Evolutionary conservation across 2,329 filamentous ascomycete genomes (phyloP).

Genomic region (Juglanconis oblonga): DNA sequence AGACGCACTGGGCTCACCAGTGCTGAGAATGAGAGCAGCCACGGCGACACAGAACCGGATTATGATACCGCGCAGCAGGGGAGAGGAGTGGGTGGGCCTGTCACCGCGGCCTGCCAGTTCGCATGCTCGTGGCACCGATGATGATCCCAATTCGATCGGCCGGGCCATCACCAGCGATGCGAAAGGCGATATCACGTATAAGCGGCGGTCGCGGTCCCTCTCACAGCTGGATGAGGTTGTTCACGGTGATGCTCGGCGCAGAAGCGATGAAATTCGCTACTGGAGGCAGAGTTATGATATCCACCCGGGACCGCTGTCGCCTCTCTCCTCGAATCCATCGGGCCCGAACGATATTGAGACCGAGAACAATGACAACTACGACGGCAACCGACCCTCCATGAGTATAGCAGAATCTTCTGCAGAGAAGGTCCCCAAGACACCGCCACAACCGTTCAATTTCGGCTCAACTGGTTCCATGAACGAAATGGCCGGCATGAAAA

Average conservation of each 20-base stretch:
- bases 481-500: constrained; percentile 53
- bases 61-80: constrained; percentile 31
- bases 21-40: constrained; percentile 38
- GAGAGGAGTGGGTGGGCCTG: constrained; percentile 50
- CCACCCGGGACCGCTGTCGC: constrained; percentile 44
- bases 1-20: constrained; percentile 32
- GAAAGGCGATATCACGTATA: constrained; percentile 33
- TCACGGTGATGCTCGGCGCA: constrained; percentile 32
- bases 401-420: constrained; percentile 32
- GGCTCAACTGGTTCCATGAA: constrained; percentile 43
- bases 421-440: constrained; percentile 33
- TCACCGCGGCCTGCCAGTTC: constrained; percentile 61
- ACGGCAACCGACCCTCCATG: constrained; percentile 25
- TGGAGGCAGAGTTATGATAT: constrained; percentile 59
- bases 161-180: constrained; percentile 58
- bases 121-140: constrained; percentile 48
- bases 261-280: constrained; percentile 62
- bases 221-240: constrained; percentile 46
- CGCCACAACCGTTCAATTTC: constrained; percentile 54
- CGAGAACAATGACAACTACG: constrained; percentile 23
- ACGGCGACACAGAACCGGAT: constrained; percentile 35
- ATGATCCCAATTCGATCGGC: constrained; percentile 56
- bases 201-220: constrained; percentile 58
- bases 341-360: constrained; percentile 8
- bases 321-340: constrained; percentile 40